These are phyloP conservation scores for Scolecobasidium constrictum DNA, from an alignment of 2,329 filamentous ascomycete genomes.

Conservation along the genomic window DNA sequence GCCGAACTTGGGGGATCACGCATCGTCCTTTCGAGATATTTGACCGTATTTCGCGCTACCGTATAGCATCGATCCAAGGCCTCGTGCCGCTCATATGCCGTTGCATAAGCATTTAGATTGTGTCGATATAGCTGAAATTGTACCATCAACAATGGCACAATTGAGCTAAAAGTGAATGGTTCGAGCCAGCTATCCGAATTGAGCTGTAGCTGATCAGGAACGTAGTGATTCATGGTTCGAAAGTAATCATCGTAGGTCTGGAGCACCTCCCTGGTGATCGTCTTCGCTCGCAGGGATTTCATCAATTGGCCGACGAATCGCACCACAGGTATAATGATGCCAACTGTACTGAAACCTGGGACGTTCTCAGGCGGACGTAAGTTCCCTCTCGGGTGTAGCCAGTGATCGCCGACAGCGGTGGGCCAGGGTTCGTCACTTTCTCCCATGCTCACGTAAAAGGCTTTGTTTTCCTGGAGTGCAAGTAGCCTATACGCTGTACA, in stretches of 20 bases:
- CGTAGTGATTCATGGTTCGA: slow-evolving; percentile 58
- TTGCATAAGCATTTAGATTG: slow-evolving; percentile 66
- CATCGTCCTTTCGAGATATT: slow-evolving; percentile 59
- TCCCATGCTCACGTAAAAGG: slow-evolving; percentile 2
- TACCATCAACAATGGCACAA: slow-evolving; percentile 70
- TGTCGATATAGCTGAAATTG: slow-evolving; percentile 82
- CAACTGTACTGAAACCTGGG: slow-evolving; percentile 56
- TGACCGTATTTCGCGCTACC: slow-evolving; percentile 67
- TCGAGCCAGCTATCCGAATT: slow-evolving; percentile 57
- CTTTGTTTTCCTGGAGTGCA: slow-evolving; percentile 7
- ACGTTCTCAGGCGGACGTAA: slow-evolving; percentile 25
- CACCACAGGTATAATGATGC: slow-evolving; percentile 72
- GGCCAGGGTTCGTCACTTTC: slow-evolving; percentile 6
- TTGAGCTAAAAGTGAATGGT: slow-evolving; percentile 60
- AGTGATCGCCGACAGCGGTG: slow-evolving; percentile 61
- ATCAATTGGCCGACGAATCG: slow-evolving; percentile 65
- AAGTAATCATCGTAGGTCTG: slow-evolving; percentile 77
- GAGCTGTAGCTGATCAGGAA: slow-evolving; percentile 64
- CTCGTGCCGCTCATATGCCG: slow-evolving; percentile 51
- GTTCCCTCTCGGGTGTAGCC: slow-evolving; percentile 46
- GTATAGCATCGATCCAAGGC: slow-evolving; percentile 69
- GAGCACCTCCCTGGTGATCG: slow-evolving; percentile 56
- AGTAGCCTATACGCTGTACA: background rate
- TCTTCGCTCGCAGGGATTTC: slow-evolving; percentile 56
- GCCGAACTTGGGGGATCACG: slow-evolving; percentile 26